Base-by-base conservation (phyloP, 306 rosid species). In the Trifolium repens region DNA sequence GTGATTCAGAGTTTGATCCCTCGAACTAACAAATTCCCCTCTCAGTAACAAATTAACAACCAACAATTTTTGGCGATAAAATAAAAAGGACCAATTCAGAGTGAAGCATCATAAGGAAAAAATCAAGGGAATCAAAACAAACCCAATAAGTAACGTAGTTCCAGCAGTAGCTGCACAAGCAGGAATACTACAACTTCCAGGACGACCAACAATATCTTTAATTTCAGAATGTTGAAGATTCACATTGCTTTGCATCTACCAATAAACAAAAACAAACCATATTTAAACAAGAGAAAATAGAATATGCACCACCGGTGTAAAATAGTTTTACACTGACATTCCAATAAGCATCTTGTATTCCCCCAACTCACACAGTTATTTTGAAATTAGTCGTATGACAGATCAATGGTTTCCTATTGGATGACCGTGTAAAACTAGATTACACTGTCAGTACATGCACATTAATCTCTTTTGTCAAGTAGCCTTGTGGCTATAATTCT, bases 81-180 rank as follows among this genome's bases (percentile, higher is more conserved):
- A 24, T 10, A 5, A 9, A 9, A 43, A 43, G 14, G 11, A 52
- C 16, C 27, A 8, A 53, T 49, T 8, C 42, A 67, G 53, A 15
- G 63, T 52, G 5, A 61, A 60, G 26, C 40, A 32, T 0, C 40
- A 32, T 0, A 26, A n/a, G 19, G 79, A 50, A 78, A 69, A 30
- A 27, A 52, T 63, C 44, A 75, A 39, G 73, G 54, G 46, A 81
- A 70, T 87, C 16, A 26, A 40, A 67, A 42, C 72, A 81, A 77
- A 96, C 99, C 99, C 99, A 12, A 96, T 60, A 42, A 96, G 32
- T 19, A 92, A 89, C 77, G 97, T 58, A 46, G 97, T 96, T 84
- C 93, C 99, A 2, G 98, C 99, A 64, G 98, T 96, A 67, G 99
- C 99, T 22, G 81, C 58, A 81, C 93, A 90, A 11, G 92, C 81